Evolutionary conservation across 1,139 yeast genomes (phyloP).

Genomic region (Scheffersomyces segobiensis): DNA sequence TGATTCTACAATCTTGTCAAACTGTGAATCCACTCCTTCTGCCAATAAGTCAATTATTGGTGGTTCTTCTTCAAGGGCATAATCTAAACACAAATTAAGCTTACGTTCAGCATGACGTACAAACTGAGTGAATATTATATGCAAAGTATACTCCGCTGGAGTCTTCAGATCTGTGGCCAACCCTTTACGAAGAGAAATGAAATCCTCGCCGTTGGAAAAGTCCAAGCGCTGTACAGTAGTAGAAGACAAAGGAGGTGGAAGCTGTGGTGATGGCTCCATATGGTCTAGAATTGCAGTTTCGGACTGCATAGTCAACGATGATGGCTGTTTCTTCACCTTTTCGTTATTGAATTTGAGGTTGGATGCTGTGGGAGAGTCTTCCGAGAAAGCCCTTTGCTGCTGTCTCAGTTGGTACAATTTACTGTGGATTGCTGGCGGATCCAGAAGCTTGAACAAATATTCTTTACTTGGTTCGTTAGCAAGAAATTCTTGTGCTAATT

Average conservation of each 20-base stretch:
- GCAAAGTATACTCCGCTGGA: constrained; percentile 92
- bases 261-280: constrained; percentile 34
- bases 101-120: constrained; percentile 91
- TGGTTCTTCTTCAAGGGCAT: constrained; percentile 72
- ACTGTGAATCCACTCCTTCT: constrained; percentile 82
- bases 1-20: constrained; percentile 82
- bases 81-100: constrained; percentile 69
- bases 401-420: constrained; percentile 1
- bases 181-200: constrained; percentile 37
- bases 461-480: not conserved
- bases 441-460: constrained; percentile 21
- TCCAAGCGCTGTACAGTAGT: constrained; percentile 24
- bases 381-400: not conserved
- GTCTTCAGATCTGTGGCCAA: constrained; percentile 70
- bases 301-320: constrained; percentile 14
- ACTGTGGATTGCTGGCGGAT: constrained; percentile 19
- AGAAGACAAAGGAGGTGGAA: constrained; percentile 27
- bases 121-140: constrained; percentile 91
- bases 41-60: constrained; percentile 80
- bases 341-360: not conserved
- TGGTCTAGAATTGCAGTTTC: constrained; percentile 15
- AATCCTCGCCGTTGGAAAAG: constrained; percentile 34
- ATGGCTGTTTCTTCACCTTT: not conserved
- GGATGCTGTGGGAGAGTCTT: constrained; percentile 2
- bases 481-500: not conserved